Evolutionary conservation across 2,329 filamentous ascomycete genomes (phyloP).

Genomic region (Dactylellina sp.): DNA sequence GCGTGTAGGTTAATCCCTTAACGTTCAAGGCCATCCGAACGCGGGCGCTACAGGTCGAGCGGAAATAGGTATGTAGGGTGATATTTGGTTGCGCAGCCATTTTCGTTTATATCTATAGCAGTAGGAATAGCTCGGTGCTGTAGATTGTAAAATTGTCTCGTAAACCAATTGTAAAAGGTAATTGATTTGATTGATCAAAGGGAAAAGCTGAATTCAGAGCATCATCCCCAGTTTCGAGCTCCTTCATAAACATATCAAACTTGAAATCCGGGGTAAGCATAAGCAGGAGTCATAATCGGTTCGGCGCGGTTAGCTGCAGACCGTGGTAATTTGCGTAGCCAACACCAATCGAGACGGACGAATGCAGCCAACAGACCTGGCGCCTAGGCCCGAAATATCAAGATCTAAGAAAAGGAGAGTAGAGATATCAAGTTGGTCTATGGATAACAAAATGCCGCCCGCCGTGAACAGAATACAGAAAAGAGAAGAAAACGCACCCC

Average conservation of each 20-base stretch:
- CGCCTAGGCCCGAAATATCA: background rate
- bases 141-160: no score
- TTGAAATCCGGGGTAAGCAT: conserved; percentile 10
- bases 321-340: conserved; percentile 1
- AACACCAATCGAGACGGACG: background rate
- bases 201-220: background rate
- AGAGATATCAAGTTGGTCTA: no score
- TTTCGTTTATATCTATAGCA: conserved; percentile 5
- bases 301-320: conserved; percentile 16
- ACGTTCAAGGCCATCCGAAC: conserved; percentile 72
- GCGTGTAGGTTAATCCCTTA: conserved; percentile 68
- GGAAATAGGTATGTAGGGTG: conserved; percentile 71
- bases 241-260: background rate
- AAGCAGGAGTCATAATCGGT: background rate
- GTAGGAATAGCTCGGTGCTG: no score
- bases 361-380: background rate
- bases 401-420: background rate
- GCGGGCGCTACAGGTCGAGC: conserved; percentile 73
- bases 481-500: background rate
- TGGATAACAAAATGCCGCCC: background rate
- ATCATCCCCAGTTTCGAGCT: background rate
- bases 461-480: background rate
- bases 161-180: no score
- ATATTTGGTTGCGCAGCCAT: conserved; percentile 37
- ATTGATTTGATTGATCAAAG: no score